Percentiles rank a stretch among this genome's conserved stretches.
These are phyloP conservation scores for Podospora comata DNA, from an alignment of 495 filamentous ascomycete genomes.

Conservation along the genomic window DNA sequence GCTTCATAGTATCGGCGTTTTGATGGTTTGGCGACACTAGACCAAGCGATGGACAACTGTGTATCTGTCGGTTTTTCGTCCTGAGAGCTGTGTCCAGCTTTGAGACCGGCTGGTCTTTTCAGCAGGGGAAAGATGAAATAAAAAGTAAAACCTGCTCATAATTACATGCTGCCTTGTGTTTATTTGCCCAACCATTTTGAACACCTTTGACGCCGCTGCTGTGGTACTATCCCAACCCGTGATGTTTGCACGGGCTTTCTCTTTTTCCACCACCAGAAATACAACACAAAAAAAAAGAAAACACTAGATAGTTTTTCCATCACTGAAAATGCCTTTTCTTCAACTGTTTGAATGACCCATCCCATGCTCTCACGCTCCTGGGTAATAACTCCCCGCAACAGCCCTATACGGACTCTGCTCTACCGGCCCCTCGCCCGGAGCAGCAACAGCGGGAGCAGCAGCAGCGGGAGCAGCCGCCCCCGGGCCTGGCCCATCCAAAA, in stretches of 20 bases:
- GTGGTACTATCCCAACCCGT: constrained; percentile 21
- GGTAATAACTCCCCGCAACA: not conserved
- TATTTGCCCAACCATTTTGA: constrained; percentile 16
- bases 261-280: not conserved
- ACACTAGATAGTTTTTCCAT: not conserved
- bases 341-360: not conserved
- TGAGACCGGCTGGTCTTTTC: not conserved
- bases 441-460: not conserved
- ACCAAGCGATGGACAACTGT: not conserved
- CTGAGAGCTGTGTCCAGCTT: not conserved
- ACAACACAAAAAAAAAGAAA: not conserved
- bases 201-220: constrained; percentile 25
- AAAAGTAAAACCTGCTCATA: not conserved
- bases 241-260: constrained; percentile 5
- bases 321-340: not conserved
- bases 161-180: constrained; percentile 5
- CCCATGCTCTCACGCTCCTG: not conserved
- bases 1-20: not conserved
- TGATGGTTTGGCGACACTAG: not conserved
- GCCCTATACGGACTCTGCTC: not conserved
- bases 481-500: constrained; percentile 41
- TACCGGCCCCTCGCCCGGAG: not conserved
- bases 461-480: constrained; percentile 12
- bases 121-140: not conserved
- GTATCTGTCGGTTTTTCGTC: not conserved